These are phyloP conservation scores for Penicillium lividum DNA, from an alignment of 495 filamentous ascomycete genomes.

Conservation along the genomic window DNA sequence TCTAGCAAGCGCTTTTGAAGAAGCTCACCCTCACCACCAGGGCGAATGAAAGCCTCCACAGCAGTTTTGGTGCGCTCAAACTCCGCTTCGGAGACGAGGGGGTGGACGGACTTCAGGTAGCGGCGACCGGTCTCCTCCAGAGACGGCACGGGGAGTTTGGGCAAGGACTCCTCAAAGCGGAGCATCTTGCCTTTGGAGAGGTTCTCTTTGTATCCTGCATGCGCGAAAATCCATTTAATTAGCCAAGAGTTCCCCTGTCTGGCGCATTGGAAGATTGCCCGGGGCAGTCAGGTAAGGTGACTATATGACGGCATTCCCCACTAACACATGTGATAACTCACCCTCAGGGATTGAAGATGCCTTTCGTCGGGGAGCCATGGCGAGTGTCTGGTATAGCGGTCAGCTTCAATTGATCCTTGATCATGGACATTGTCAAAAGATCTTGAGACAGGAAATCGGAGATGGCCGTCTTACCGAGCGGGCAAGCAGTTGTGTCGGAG, in stretches of 20 bases:
- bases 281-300: background rate
- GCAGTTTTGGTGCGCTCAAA: constrained; percentile 76
- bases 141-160: constrained; percentile 84
- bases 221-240: background rate
- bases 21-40: constrained; percentile 76
- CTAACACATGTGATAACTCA: constrained; percentile 37
- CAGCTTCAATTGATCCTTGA: constrained; percentile 8
- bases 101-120: constrained; percentile 91
- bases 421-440: background rate
- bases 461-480: constrained; percentile 39
- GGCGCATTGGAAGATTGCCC: background rate
- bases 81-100: constrained; percentile 72
- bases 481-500: constrained; percentile 41
- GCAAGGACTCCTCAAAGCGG: constrained; percentile 94
- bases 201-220: constrained; percentile 86
- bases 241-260: background rate
- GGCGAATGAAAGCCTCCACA: constrained; percentile 78
- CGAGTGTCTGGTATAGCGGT: constrained; percentile 31
- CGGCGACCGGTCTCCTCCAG: constrained; percentile 90
- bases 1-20: constrained; percentile 88
- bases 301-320: constrained; percentile 5
- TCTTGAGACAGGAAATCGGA: constrained; percentile 4
- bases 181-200: constrained; percentile 88
- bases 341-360: constrained; percentile 51
- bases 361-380: constrained; percentile 47